These are phyloP conservation scores for Blastomyces parvus DNA, from an alignment of 2,329 filamentous ascomycete genomes.

Conservation along the genomic window DNA sequence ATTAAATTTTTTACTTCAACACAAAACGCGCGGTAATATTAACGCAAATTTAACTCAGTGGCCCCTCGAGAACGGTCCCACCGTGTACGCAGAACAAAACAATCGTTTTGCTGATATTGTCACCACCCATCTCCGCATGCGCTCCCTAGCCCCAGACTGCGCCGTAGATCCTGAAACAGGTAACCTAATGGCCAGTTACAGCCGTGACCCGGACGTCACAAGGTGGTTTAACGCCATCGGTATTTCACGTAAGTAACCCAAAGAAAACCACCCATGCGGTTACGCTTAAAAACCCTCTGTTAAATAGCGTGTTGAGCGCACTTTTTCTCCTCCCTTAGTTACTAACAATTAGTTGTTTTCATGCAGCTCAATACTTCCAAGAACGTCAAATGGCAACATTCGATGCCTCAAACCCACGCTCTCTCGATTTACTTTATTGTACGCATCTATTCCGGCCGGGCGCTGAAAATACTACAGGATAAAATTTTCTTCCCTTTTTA, in stretches of 20 bases:
- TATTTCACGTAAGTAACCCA: constrained; percentile 29
- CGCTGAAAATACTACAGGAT: constrained; percentile 2
- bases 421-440: constrained; percentile 33
- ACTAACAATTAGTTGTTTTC: constrained; percentile 7
- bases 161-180: constrained; percentile 30
- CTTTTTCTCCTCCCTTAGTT: not conserved
- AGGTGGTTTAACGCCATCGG: constrained; percentile 37
- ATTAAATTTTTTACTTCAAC: not conserved
- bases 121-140: constrained; percentile 50
- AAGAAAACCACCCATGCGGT: not conserved
- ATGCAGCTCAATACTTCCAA: constrained; percentile 30
- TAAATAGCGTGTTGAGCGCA: too few species aligned
- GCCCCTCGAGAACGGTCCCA: constrained; percentile 46
- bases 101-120: constrained; percentile 50
- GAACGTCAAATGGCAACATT: constrained; percentile 31
- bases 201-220: constrained; percentile 30
- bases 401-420: constrained; percentile 33
- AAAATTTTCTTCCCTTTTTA: not conserved
- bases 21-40: not conserved
- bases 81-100: constrained; percentile 46
- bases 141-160: constrained; percentile 38
- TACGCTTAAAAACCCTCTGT: too few species aligned
- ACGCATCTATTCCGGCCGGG: constrained; percentile 27
- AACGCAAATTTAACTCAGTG: constrained; percentile 29
- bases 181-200: constrained; percentile 31